Conservation (phyloP, 768 basidiomycete genomes). For the Neoboletus subvelutipes region DNA sequence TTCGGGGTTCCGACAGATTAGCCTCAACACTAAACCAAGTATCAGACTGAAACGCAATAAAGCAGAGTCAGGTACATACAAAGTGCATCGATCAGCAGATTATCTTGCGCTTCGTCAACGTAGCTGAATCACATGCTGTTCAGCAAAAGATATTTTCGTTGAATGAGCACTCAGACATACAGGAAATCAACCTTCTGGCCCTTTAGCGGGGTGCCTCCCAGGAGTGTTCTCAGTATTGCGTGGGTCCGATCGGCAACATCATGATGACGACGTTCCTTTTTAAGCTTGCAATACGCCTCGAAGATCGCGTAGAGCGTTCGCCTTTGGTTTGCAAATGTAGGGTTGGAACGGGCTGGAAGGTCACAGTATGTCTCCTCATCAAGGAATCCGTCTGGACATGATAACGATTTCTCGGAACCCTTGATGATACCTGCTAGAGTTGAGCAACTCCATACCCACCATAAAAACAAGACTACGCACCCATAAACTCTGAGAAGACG, state of each 20-base stretch:
- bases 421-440: conserved; percentile 53
- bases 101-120: conserved; percentile 74
- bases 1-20: conserved; percentile 60
- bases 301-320: conserved; percentile 54
- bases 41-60: conserved; percentile 9
- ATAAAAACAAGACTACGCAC: conserved; percentile 30
- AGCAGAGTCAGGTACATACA: conserved; percentile 10
- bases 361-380: conserved; percentile 43
- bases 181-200: conserved; percentile 53
- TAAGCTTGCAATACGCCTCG: conserved; percentile 47
- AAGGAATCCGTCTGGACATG: conserved; percentile 38
- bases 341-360: conserved; percentile 52
- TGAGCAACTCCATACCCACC: background rate
- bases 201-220: conserved; percentile 26
- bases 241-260: conserved; percentile 70
- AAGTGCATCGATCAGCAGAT: conserved; percentile 32
- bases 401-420: conserved; percentile 59
- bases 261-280: conserved; percentile 40
- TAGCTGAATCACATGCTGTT: conserved; percentile 39
- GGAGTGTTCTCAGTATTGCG: conserved; percentile 40
- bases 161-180: conserved; percentile 34
- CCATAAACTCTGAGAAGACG: conserved; percentile 66
- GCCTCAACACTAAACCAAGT: conserved; percentile 50
- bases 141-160: background rate
- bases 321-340: conserved; percentile 53